Evolutionary conservation across 148 eudicot genomes (phyloP).

Genomic region (Spergularia marina): DNA sequence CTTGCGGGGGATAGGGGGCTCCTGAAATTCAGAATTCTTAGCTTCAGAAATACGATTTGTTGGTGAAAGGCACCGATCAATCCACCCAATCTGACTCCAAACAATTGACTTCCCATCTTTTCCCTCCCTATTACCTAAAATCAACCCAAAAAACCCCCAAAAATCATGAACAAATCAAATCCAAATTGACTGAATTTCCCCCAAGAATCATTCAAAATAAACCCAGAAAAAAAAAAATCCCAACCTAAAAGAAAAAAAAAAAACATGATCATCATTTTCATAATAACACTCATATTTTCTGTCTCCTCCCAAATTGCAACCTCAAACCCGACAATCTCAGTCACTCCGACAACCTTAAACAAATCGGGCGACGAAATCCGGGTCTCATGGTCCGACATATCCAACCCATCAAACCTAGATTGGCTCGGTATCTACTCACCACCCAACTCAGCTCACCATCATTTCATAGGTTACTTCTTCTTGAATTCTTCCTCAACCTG

Average conservation of each 20-base stretch:
- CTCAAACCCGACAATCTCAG: constrained; percentile 32
- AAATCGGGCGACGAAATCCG: constrained; percentile 64
- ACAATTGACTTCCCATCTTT: constrained; percentile 4
- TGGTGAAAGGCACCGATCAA: constrained; percentile 6
- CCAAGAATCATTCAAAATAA: neutral
- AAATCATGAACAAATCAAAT: neutral
- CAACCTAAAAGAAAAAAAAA: no score
- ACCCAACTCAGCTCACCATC: constrained; percentile 37
- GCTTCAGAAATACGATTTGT: constrained; percentile 15
- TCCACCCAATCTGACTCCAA: neutral
- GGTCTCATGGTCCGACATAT: constrained; percentile 58
- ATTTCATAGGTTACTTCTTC: constrained; percentile 84
- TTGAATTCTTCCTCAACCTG: constrained; percentile 44
- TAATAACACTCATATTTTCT: neutral
- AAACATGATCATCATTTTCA: neutral
- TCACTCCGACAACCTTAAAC: constrained; percentile 39
- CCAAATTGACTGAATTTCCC: neutral
- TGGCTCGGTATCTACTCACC: constrained; percentile 94
- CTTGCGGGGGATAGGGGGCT: no score
- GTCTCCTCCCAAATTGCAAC: constrained; percentile 18
- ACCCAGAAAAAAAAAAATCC: no score
- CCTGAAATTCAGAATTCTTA: neutral
- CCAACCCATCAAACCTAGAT: constrained; percentile 65
- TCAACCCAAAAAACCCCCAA: neutral
- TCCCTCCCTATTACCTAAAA: neutral